These are phyloP conservation scores for Chenopodium quinoa DNA, from an alignment of 148 eudicot genomes.

Conservation along the genomic window DNA sequence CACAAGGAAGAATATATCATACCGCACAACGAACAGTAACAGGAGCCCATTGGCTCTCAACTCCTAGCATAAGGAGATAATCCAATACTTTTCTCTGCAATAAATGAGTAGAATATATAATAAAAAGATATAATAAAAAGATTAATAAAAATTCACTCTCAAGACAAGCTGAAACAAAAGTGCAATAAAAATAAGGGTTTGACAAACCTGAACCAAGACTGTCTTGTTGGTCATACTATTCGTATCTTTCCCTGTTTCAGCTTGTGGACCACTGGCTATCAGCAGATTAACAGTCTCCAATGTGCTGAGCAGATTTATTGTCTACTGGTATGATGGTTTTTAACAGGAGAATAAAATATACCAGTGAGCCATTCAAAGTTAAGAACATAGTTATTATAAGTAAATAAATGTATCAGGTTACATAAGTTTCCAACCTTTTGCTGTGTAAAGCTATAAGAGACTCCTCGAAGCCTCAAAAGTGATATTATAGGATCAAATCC, in stretches of 20 bases:
- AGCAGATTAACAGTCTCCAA: conserved; percentile 87
- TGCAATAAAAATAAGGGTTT: neutral
- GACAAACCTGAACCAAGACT: conserved; percentile 86
- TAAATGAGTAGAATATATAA: conserved; percentile 13
- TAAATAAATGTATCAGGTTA: conserved; percentile 9
- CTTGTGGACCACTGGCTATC: conserved; percentile 51
- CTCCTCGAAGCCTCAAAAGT: conserved; percentile 80
- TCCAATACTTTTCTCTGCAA: conserved; percentile 76
- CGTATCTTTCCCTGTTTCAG: conserved; percentile 61
- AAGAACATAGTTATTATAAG: neutral
- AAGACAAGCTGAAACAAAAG: neutral
- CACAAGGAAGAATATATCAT: conserved; percentile 29
- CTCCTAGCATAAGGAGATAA: conserved; percentile 81
- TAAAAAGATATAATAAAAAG: neutral
- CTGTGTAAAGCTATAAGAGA: conserved; percentile 75
- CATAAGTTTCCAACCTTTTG: conserved; percentile 74
- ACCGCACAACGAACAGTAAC: conserved; percentile 87
- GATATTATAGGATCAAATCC: conserved; percentile 87
- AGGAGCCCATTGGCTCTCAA: conserved; percentile 99
- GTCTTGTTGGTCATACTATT: conserved; percentile 77
- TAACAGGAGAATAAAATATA: conserved; percentile 24
- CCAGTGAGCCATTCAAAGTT: conserved; percentile 30
- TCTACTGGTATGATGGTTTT: conserved; percentile 71
- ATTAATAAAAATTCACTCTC: neutral
- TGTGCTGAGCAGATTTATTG: conserved; percentile 84